Evolutionary conservation across 129 eudicot genomes (phyloP), one percentile per base, ranked within the genome.

Genomic region (Erigeron canadensis): DNA sequence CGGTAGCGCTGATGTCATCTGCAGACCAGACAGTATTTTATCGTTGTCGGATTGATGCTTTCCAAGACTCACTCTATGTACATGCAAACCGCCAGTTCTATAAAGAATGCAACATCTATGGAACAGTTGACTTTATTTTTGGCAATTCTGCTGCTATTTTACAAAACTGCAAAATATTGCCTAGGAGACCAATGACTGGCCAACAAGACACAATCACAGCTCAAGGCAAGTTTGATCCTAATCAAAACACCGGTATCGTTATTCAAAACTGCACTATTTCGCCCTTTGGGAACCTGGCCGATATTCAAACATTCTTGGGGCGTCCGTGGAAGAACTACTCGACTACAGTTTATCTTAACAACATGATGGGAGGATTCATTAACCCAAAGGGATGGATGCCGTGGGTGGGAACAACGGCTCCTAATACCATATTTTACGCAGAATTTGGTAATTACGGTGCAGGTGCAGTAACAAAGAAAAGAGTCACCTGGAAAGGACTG

Each of bases 41-140:
- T 77, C 74, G 86, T 9, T 86, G 91, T 38, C 71, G 75, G 6
- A 42, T 87, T 11, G 80, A 84, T 7, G 93, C 81, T 16, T 81
- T 71, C 80, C 88, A 87, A 45, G 93, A 84, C 82, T 75, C 83
- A 1, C 83, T 87, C 0, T 84, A 87, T 38, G 75, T 80, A 0
- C 91, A 86, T 46, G 74, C 91, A n/a, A 81, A 80, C 73, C 84
- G 88, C 46, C 88, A 86, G 17, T 86, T 86, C 66, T 86, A 86
- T 63, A 69, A 77, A n/a, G 91, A 86, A 63, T 86, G 91, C 77
- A 67, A 79, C 76, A 71, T 86, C 21, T 81, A 81, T 6, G 91
- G 88, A 0, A 86, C 91, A 1, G 84, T 86, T 0, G 91, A 86
- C 39, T 86, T 84, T 71, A 78, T 83, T 4, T 86, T 86, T 7